phyloP scores from a whole-genome alignment of 1,284 basidiomycete genomes.

The Phenoliferia sp. region DNA sequence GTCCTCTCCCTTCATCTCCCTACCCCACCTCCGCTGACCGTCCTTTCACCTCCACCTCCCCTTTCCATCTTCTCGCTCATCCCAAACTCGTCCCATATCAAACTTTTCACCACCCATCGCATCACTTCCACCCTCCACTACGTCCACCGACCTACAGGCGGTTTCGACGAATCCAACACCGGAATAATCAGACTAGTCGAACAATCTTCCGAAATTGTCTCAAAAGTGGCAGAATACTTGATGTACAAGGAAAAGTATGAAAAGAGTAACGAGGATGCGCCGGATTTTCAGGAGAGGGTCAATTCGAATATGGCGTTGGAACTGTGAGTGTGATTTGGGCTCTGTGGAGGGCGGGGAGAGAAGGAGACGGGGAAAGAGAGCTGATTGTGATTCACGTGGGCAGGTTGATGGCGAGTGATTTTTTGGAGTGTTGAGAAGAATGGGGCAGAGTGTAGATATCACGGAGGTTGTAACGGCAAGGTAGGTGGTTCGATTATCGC shows the following conservation, averaged over 20 bases:
- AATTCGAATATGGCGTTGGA: conserved; percentile 75
- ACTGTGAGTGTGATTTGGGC: conserved; percentile 53
- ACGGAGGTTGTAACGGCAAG: too few species aligned
- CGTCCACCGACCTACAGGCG: conserved; percentile 2
- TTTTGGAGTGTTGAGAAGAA: conserved; percentile 23
- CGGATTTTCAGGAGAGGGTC: conserved; percentile 71
- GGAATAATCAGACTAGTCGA: conserved; percentile 20
- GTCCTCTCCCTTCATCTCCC: neutral
- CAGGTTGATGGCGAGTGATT: conserved; percentile 31
- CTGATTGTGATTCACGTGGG: too few species aligned
- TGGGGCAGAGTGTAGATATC: too few species aligned
- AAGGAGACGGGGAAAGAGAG: neutral
- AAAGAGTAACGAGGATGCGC: conserved; percentile 59
- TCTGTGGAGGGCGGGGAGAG: neutral
- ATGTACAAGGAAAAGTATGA: conserved; percentile 68
- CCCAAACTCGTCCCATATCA: too few species aligned
- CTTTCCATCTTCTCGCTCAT: too few species aligned
- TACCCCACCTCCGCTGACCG: neutral
- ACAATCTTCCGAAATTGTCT: conserved; percentile 60
- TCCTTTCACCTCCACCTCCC: too few species aligned
- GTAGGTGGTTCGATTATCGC: too few species aligned
- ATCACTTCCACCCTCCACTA: neutral
- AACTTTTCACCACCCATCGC: too few species aligned
- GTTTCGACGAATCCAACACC: conserved; percentile 18
- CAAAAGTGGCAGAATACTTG: conserved; percentile 77